A percentile compares a stretch with the other conserved stretches of the same genome.
Conservation (phyloP, 768 basidiomycete species). For the Austroboletus festivus region DNA sequence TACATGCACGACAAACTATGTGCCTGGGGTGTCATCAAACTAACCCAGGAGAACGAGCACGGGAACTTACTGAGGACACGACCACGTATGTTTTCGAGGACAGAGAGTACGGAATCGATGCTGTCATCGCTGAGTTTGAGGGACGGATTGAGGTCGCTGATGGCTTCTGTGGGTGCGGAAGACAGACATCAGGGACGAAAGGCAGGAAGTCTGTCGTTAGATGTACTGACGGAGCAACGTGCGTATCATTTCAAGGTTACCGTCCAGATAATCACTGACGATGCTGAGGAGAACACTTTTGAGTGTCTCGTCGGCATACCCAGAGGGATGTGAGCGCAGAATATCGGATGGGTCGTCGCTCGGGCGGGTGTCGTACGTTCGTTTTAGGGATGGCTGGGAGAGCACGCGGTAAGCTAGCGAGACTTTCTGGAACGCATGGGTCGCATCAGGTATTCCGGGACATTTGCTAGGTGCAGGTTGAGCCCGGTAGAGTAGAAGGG, state of each 20-base stretch:
- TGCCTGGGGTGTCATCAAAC: background rate
- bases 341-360: slow-evolving; percentile 44
- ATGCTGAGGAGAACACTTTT: slow-evolving; percentile 69
- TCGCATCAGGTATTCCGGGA: slow-evolving; percentile 68
- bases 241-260: slow-evolving; percentile 83
- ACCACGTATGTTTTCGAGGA: slow-evolving; percentile 68
- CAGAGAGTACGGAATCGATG: slow-evolving; percentile 69
- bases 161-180: slow-evolving; percentile 47
- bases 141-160: slow-evolving; percentile 78
- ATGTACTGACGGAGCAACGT: slow-evolving; percentile 60
- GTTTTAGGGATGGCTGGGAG: slow-evolving; percentile 65
- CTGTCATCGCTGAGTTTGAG: slow-evolving; percentile 75
- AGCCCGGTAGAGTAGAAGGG: background rate
- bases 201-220: background rate
- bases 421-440: slow-evolving; percentile 82
- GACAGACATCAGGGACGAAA: background rate
- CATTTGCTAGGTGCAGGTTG: slow-evolving; percentile 60
- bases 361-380: slow-evolving; percentile 62
- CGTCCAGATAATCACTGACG: slow-evolving; percentile 80
- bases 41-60: background rate
- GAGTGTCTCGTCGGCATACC: slow-evolving; percentile 77
- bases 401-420: slow-evolving; percentile 81
- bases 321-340: slow-evolving; percentile 49
- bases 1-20: slow-evolving; percentile 71
- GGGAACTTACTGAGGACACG: slow-evolving; percentile 58